Base-by-base conservation (phyloP, 1,284 basidiomycete genomes). In the Cryptococcus maquisensis region DNA sequence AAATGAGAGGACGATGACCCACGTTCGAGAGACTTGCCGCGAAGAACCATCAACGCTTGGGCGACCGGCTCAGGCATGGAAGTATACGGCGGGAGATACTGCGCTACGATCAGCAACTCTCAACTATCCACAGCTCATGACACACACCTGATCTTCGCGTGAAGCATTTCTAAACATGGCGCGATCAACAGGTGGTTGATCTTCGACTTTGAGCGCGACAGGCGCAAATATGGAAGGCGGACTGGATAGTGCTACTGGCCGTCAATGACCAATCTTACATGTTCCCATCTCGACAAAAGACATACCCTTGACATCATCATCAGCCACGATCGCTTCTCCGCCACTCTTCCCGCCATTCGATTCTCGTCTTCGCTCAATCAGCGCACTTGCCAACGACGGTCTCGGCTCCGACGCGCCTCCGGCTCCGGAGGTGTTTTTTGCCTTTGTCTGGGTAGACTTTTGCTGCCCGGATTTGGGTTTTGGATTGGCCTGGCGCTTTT, bases 11-110 rank as follows among this genome's bases (percentile, higher is more conserved):
- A 24, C 3, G 24, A 7, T 10, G 18, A 55, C 68, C 57, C 54
- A 73, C 68, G 62, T 26, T 59, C 47, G 21, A 49, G 21, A 49
- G 66, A 65, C 18, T 54, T 51, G 20, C 56, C 47, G 6, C 67
- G 59, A 2, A 71, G 60, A 3, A 36, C 45, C 28, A 57, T 49
- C 3, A 73, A 44, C 1, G 20, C 54, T 56, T 53, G 2, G 67
- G 69, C 57, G 66, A 70, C 13, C 53, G 51, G 32, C 58, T 49
- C 18, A 23, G 43, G 43, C 10, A 44, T 10, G 9, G 24, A 16
- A 0, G 20, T 21, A 50, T 62, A 72, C 5, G 69, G 69, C 13
- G 71, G 71, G 1, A 70, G 61, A 35, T 60, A 63, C 68, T 68
- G 26, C 3, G n/a, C 20, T 24, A 4, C 10, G 10, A 9, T 35